Percentiles rank a stretch among this genome's conserved stretches.
These are phyloP conservation scores for Alternaria panax DNA, from an alignment of 2,329 filamentous ascomycete species.

Conservation along the genomic window DNA sequence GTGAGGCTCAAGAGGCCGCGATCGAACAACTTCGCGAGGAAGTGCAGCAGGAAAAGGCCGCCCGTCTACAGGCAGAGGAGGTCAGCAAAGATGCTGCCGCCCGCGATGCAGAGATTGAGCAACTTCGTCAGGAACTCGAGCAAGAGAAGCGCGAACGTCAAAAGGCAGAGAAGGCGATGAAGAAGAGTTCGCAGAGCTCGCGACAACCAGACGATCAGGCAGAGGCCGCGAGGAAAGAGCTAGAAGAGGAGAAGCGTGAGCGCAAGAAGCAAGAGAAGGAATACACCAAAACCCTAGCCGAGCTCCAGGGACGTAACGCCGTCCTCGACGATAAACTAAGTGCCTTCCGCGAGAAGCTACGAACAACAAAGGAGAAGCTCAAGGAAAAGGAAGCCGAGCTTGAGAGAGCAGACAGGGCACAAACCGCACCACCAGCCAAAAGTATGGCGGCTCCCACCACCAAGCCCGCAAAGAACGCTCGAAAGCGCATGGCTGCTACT, in stretches of 20 bases:
- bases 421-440: constrained; percentile 46
- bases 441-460: constrained; percentile 38
- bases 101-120: constrained; percentile 36
- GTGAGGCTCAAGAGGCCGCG: constrained; percentile 41
- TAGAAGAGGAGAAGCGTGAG: constrained; percentile 60
- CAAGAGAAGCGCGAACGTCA: constrained; percentile 50
- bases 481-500: constrained; percentile 53
- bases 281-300: constrained; percentile 63
- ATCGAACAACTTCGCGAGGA: constrained; percentile 42
- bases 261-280: constrained; percentile 62
- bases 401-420: constrained; percentile 53
- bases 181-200: constrained; percentile 49
- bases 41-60: constrained; percentile 54
- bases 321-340: constrained; percentile 75
- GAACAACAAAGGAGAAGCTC: constrained; percentile 73
- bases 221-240: constrained; percentile 58
- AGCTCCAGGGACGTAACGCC: constrained; percentile 68
- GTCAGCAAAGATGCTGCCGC: constrained; percentile 43
- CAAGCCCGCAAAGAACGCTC: constrained; percentile 51
- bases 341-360: constrained; percentile 73
- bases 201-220: constrained; percentile 54
- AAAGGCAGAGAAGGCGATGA: constrained; percentile 40
- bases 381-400: constrained; percentile 67
- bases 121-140: constrained; percentile 49
- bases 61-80: constrained; percentile 41